Base-by-base conservation (phyloP, 2,329 filamentous ascomycete genomes). In the Neophaeococcomyces mojaviensis region DNA sequence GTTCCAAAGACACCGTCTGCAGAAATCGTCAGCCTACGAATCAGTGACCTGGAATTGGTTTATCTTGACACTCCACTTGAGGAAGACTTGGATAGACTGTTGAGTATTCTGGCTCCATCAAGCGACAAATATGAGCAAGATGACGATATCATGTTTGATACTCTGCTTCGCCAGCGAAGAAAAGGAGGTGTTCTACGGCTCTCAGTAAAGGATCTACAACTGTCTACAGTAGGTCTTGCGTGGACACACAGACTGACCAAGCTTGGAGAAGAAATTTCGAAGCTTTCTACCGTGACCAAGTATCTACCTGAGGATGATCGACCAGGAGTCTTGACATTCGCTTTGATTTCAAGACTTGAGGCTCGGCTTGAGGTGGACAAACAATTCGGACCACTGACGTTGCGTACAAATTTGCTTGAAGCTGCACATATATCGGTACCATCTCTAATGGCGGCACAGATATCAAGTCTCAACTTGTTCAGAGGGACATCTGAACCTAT, bases 301-400 rank as follows among this genome's bases (percentile, higher is more conserved):
- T 97, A 97, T 61, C 73, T 98, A 2, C 90, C 92, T 0, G 90
- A 98, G 56, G 92, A 98, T 64, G 90, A 98, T 57, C 79, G 89
- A 1, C 92, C 92, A 2, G 92, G 92, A 0, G 71, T 97, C 16
- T 71, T 98, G 31, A 88, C 83, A 0, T 70, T 98, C 31, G 72
- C 76, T 1, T 71, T 79, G 24, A 64, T 96, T 44, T 77, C 80
- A 43, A 78, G 80, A 15, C 57, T 87, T 5, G 74, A 82, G 22
- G 65, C 77, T 7, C 70, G 73, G 20, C 65, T 86, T 8, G 76
- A 84, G 35, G 62, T 90, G 39, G 83, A 82, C 35, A 76, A 81
- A 2, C 73, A 77, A 30, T 71, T 96, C 46, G 92, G 92, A 0
- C 69, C 66, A 26, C 68, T 83, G 42, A 73, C 76, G 35, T 66